Percentiles rank a stretch among this genome's conserved stretches.
phyloP scores from a whole-genome alignment of 371 early-diverging fungal genomes.

The Pancytospora philotis region DNA sequence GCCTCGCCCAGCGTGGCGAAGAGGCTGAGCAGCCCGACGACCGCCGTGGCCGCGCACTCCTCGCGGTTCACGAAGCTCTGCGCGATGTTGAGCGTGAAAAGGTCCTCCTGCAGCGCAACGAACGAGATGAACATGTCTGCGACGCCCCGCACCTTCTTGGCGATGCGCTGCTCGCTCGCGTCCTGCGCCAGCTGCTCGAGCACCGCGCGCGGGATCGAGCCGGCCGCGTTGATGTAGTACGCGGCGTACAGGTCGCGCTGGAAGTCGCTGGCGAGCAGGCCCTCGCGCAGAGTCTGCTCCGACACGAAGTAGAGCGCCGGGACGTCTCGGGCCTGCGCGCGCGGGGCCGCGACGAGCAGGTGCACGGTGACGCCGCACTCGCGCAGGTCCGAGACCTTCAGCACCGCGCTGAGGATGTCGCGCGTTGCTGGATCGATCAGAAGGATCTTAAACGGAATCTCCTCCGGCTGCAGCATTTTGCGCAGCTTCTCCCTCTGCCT shows the following conservation, averaged over 20 bases:
- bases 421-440: constrained; percentile 82
- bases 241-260: constrained; percentile 75
- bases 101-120: constrained; percentile 73
- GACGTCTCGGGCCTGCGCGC: constrained; percentile 77
- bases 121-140: constrained; percentile 89
- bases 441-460: constrained; percentile 76
- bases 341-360: constrained; percentile 66
- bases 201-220: constrained; percentile 70
- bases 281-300: constrained; percentile 72
- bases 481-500: constrained; percentile 45
- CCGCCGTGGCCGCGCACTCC: constrained; percentile 66
- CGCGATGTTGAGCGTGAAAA: constrained; percentile 78
- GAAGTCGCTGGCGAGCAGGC: constrained; percentile 72
- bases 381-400: constrained; percentile 85
- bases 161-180: constrained; percentile 42
- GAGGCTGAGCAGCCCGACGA: constrained; percentile 72
- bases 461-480: constrained; percentile 26
- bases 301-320: constrained; percentile 91
- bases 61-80: constrained; percentile 70
- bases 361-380: constrained; percentile 93
- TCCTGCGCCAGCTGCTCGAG: constrained; percentile 81
- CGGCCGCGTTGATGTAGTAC: constrained; percentile 82
- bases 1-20: constrained; percentile 70
- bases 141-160: constrained; percentile 61
- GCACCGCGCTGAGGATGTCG: constrained; percentile 83